Evolutionary conservation across 768 basidiomycete genomes (phyloP).

Genomic region (Tulasnella sp.): DNA sequence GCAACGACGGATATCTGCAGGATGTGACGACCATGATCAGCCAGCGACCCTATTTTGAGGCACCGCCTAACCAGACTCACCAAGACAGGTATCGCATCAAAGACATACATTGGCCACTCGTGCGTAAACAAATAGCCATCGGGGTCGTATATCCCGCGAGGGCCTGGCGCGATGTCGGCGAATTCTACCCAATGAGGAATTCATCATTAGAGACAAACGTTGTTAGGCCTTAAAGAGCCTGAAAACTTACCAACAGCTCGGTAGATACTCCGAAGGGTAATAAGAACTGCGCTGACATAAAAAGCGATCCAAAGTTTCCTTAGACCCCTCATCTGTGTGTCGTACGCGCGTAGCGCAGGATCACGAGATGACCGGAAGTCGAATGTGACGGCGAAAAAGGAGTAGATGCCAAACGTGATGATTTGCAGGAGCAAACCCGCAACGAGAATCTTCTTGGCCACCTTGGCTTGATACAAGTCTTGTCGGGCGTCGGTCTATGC

Average conservation of each 20-base stretch:
- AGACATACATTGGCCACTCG: slow-evolving; percentile 22
- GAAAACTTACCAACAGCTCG: slow-evolving; percentile 19
- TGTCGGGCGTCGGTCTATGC: not conserved
- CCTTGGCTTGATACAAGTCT: not conserved
- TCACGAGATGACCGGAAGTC: not conserved
- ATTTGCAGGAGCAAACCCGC: slow-evolving; percentile 20
- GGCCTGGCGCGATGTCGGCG: not conserved
- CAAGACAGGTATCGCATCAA: slow-evolving; percentile 19
- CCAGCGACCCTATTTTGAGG: not conserved
- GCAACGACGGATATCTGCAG: slow-evolving; percentile 4
- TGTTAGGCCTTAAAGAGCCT: not conserved
- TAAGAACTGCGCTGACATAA: slow-evolving; percentile 17
- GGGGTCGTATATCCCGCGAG: not conserved
- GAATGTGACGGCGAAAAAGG: slow-evolving; percentile 9
- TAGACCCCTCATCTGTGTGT: not conserved
- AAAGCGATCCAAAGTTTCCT: slow-evolving; percentile 19
- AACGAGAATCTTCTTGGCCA: slow-evolving; percentile 16
- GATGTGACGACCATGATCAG: not conserved
- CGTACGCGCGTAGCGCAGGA: not conserved
- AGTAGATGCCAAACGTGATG: slow-evolving; percentile 16
- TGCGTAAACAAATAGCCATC: slow-evolving; percentile 18
- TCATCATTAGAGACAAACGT: not conserved
- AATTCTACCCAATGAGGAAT: slow-evolving; percentile 11
- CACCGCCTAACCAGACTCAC: not conserved
- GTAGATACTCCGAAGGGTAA: slow-evolving; percentile 19